phyloP scores from a whole-genome alignment of 768 basidiomycete genomes.

The Grammothele lineata region DNA sequence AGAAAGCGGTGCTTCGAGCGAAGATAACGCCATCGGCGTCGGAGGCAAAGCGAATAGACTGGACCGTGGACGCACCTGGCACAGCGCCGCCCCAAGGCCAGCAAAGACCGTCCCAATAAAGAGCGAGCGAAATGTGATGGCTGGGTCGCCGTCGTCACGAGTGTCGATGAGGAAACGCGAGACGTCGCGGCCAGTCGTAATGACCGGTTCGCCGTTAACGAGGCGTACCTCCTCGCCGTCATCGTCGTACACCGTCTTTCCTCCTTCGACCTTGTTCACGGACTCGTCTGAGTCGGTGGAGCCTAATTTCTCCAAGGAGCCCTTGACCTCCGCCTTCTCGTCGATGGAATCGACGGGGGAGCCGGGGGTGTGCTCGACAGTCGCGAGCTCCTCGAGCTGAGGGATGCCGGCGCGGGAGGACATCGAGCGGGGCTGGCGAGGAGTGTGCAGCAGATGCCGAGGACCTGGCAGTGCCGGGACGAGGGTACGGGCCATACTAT shows the following conservation, averaged over 20 bases:
- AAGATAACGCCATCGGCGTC: too few relatives aligned
- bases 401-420: conserved; percentile 5
- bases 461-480: too few relatives aligned
- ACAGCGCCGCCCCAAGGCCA: conserved; percentile 53
- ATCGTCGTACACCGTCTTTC: neutral
- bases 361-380: neutral
- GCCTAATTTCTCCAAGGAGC: conserved; percentile 5
- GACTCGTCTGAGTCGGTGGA: neutral
- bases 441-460: too few relatives aligned
- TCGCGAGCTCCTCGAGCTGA: conserved; percentile 7
- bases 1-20: neutral
- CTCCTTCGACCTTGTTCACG: neutral
- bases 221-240: conserved; percentile 14
- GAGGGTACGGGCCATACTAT: too few relatives aligned
- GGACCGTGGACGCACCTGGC: conserved; percentile 38
- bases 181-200: conserved; percentile 41
- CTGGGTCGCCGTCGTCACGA: conserved; percentile 53
- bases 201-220: conserved; percentile 27
- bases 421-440: too few relatives aligned
- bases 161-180: conserved; percentile 52
- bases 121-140: conserved; percentile 53
- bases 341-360: conserved; percentile 2
- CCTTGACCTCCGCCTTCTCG: conserved; percentile 13
- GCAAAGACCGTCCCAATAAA: conserved; percentile 54
- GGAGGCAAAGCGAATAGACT: too few relatives aligned